Base-by-base conservation (phyloP, 2,329 filamentous ascomycete species). In the Fusarium continuum region DNA sequence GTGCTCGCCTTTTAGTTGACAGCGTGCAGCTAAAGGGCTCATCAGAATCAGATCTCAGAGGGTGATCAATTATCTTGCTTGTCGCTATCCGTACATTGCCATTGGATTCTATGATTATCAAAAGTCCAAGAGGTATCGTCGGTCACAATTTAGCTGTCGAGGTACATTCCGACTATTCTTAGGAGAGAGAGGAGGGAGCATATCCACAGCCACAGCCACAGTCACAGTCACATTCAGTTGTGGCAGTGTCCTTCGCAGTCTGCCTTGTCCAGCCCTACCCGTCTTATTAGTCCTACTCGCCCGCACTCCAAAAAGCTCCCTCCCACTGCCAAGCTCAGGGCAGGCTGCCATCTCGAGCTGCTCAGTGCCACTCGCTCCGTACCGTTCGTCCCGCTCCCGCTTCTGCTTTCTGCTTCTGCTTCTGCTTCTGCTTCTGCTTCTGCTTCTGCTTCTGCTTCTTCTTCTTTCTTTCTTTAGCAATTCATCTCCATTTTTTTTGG, bases 301-400 rank as follows among this genome's bases (percentile, higher is more conserved):
- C 47, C 55, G 38, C 54, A 41, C 40, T 26, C 43, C 40, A 49
- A 51, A 39, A 48, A 43, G 56, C 46, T 60, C 55, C 55, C 56
- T 60, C 55, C 50, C 35, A 20, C n/a, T 35, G 25, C 53, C 34
- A 38, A 49, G n/a, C 31, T 35, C 40, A 50, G 29, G 39, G 32
- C 29, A 49, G 35, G 36, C 28, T 38, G n/a, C 39, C 53, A 61
- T 50, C 29, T 31, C 49, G 41, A 46, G 29, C 19, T 54, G 41
- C 39, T 55, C 55, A 36, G 17, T 46, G 28, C 65, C 54, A 22
- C 54, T 64, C 66, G 68, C 63, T 65, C 56, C 68, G 66, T 66
- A 64, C 68, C 68, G 68, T 65, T 67, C 66, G 57, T 70, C 68
- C 68, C 68, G 64, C 41, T 65, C 62, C 58, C 62, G 62, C 63